Percentiles rank a stretch among this genome's conserved stretches.
These are phyloP conservation scores for Trichocladium antarcticum DNA, from an alignment of 495 filamentous ascomycete genomes.

Conservation along the genomic window DNA sequence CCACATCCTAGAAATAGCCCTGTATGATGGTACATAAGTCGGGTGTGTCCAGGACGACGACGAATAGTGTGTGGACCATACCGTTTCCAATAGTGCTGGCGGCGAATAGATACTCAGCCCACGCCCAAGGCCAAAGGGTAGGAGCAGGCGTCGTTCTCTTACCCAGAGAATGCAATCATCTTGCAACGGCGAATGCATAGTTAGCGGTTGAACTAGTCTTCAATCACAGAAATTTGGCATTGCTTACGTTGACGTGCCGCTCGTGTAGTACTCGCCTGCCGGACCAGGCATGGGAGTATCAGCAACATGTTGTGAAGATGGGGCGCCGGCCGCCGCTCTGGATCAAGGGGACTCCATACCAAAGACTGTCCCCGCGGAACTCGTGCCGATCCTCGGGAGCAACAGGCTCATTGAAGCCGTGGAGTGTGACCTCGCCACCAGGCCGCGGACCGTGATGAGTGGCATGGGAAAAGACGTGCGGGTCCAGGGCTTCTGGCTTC, in stretches of 20 bases:
- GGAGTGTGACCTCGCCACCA: slow-evolving; percentile 21
- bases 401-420: slow-evolving; percentile 21
- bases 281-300: not conserved
- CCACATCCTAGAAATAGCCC: slow-evolving; percentile 32
- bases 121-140: too few species aligned
- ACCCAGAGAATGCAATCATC: slow-evolving; percentile 37
- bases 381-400: slow-evolving; percentile 20
- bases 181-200: not conserved
- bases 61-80: not conserved
- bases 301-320: too few species aligned
- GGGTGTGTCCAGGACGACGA: not conserved
- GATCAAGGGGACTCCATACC: slow-evolving; percentile 12
- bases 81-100: slow-evolving; percentile 29
- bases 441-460: slow-evolving; percentile 13
- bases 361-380: slow-evolving; percentile 24
- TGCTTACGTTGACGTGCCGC: slow-evolving; percentile 29
- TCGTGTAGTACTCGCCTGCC: slow-evolving; percentile 28
- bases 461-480: slow-evolving; percentile 2
- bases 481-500: slow-evolving; percentile 21
- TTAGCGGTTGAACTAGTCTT: not conserved
- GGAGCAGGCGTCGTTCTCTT: not conserved
- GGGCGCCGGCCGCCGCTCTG: too few species aligned
- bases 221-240: not conserved
- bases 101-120: not conserved
- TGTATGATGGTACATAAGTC: not conserved